phyloP scores from a whole-genome alignment of 2,329 filamentous ascomycete genomes.

The Falciphora oryzae region DNA sequence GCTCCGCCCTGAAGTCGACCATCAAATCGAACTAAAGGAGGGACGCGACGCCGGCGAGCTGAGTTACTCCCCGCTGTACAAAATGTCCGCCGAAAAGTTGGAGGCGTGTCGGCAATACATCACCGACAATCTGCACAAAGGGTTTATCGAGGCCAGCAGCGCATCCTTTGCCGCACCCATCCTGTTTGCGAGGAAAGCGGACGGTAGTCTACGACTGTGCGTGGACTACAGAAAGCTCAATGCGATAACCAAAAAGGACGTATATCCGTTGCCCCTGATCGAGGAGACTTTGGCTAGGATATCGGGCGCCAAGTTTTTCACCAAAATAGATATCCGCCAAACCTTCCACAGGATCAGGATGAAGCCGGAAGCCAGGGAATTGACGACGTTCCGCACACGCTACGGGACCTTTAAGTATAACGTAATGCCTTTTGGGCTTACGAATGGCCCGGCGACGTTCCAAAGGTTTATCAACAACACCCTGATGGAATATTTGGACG shows the following conservation, averaged over 20 bases:
- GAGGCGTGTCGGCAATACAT: not conserved
- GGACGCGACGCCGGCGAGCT: not conserved
- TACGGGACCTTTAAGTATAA: not conserved
- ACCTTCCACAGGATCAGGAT: not conserved
- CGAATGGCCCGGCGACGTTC: not conserved
- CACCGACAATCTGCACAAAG: not conserved
- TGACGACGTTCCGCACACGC: not conserved
- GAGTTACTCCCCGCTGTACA: not conserved
- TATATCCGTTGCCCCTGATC: not conserved
- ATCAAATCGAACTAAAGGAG: not conserved
- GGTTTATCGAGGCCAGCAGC: not conserved
- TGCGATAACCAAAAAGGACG: not conserved
- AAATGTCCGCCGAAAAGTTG: not conserved
- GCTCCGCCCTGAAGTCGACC: not conserved
- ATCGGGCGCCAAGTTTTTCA: not conserved
- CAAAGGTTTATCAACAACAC: not conserved
- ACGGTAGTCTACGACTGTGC: not conserved
- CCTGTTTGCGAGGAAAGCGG: not conserved
- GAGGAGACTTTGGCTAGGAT: not conserved
- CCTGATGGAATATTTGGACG: not conserved
- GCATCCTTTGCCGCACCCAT: not conserved
- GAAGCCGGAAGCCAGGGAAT: not conserved
- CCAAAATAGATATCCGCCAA: not conserved
- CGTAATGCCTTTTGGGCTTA: not conserved
- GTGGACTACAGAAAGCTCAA: not conserved